Base-by-base conservation (phyloP, 2,329 filamentous ascomycete genomes). In the Colletotrichum noveboracense region DNA sequence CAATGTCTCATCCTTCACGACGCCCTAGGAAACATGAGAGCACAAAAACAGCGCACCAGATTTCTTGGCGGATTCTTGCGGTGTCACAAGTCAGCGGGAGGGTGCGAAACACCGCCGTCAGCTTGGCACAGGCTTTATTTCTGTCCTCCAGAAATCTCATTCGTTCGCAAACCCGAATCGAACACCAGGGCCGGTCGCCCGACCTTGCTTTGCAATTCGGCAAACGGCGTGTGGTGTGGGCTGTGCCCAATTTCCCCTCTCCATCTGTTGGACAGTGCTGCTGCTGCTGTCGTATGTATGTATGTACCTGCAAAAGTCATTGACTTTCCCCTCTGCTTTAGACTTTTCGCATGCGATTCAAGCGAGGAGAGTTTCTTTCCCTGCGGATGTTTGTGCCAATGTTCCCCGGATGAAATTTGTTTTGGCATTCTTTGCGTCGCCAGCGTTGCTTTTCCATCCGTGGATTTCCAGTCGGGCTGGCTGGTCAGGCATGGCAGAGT, bases 51-150 rank as follows among this genome's bases (percentile, higher is more conserved):
- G 61, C 69, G 32, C 73, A 66, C 24, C 32, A 36, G 21, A 32
- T 14, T 34, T 60, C 70, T 75, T 73, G 73, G 73, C 70, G 34
- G 58, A 43, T 32, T 72, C 61, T 16, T 66, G 61, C 55, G 14
- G 72, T 75, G 64, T 73, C 64, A 69, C 73, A 75, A 73, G 70
- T 60, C 30, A 24, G 55, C 28, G 55, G 69, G 28, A 68, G 56
- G 32, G 38, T 66, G 55, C 58, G 70, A 73, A 75, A 75, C 70
- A 24, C 58, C 21, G 58, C 70, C 64, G 28, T 64, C 70, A 73
- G 56, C 58, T 75, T 75, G 73, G 73, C 73, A 56, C 56, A 65
- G 60, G 73, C 70, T 73, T 30, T 69, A 73, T 73, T 75, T 52
- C 56, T n/a, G 73, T 26, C 28, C 21, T 28, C 34, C 21, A 43